A percentile compares a stretch with the other conserved stretches of the same genome.
phyloP scores from a whole-genome alignment of 208 protist genomes.

The Leishmania major region DNA sequence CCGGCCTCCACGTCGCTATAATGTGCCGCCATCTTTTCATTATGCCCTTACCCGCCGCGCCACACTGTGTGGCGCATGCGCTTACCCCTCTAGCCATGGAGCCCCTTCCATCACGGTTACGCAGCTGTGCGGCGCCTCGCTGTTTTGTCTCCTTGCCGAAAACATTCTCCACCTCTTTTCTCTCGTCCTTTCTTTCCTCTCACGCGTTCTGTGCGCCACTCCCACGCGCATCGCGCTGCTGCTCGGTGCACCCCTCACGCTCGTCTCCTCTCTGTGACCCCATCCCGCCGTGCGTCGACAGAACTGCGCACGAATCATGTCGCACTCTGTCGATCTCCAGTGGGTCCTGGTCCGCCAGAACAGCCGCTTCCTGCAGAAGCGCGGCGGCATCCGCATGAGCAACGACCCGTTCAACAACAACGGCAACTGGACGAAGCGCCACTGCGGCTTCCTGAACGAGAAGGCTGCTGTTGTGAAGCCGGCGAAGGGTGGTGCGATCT shows the following conservation, averaged over 20 bases:
- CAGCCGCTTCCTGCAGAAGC: conserved; percentile 89
- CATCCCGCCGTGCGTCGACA: neutral
- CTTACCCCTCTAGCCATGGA: neutral
- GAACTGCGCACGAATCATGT: conserved; percentile 47
- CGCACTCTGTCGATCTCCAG: conserved; percentile 88
- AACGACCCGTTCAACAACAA: conserved; percentile 90
- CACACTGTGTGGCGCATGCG: neutral
- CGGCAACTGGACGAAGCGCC: conserved; percentile 88
- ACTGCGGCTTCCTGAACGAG: conserved; percentile 77
- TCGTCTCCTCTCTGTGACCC: neutral
- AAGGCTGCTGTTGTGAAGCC: conserved; percentile 82
- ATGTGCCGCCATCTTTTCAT: neutral
- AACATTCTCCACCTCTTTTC: neutral
- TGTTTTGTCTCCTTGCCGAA: neutral
- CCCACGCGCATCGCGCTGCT: neutral
- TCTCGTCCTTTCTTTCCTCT: neutral
- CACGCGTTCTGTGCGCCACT: conserved; percentile 1
- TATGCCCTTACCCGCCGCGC: too few species aligned
- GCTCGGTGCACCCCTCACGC: neutral
- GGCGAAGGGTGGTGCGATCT: conserved; percentile 66
- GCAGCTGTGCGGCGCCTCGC: neutral
- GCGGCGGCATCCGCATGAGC: conserved; percentile 68
- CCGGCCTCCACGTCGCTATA: neutral
- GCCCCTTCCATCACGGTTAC: too few species aligned
- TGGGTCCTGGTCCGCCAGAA: conserved; percentile 83